phyloP scores from a whole-genome alignment of 2,329 filamentous ascomycete genomes.

The Aspergillus alliaceus region DNA sequence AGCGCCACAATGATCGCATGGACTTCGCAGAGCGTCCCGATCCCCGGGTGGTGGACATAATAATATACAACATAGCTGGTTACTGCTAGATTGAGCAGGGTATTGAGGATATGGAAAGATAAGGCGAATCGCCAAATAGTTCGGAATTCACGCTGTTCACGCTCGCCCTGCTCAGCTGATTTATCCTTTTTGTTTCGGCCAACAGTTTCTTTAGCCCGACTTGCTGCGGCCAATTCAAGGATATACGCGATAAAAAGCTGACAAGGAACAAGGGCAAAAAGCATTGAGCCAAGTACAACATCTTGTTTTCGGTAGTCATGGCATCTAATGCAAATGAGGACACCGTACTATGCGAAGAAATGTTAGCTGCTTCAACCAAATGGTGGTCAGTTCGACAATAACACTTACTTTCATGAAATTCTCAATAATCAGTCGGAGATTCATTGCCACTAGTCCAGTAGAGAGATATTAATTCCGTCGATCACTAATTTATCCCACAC shows the following conservation, averaged over 20 bases:
- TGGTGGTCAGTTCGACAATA: neutral
- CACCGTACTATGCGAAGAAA: constrained; percentile 68
- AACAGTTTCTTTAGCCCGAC: constrained; percentile 70
- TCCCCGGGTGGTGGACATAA: constrained; percentile 86
- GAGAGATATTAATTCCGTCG: constrained; percentile 8
- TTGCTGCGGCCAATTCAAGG: constrained; percentile 81
- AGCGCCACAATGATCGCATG: constrained; percentile 96
- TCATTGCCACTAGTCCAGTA: constrained; percentile 72
- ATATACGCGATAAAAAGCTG: constrained; percentile 88
- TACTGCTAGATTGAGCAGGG: constrained; percentile 74
- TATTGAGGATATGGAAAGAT: constrained; percentile 78
- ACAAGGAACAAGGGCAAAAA: constrained; percentile 86
- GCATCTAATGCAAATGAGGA: constrained; percentile 86
- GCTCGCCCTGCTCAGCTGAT: constrained; percentile 58
- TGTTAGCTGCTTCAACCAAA: too few relatives aligned
- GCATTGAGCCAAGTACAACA: constrained; percentile 68
- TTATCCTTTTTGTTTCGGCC: constrained; percentile 57
- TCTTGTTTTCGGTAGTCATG: constrained; percentile 84
- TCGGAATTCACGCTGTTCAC: constrained; percentile 64
- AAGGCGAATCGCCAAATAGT: constrained; percentile 79
- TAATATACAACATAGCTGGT: constrained; percentile 87
- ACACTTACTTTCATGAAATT: constrained; percentile 81
- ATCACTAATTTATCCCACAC: neutral
- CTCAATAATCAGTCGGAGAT: constrained; percentile 90
- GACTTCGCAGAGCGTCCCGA: constrained; percentile 85